Evolutionary conservation across 345 rosid genomes (phyloP).

Genomic region (Salix arbutifolia): DNA sequence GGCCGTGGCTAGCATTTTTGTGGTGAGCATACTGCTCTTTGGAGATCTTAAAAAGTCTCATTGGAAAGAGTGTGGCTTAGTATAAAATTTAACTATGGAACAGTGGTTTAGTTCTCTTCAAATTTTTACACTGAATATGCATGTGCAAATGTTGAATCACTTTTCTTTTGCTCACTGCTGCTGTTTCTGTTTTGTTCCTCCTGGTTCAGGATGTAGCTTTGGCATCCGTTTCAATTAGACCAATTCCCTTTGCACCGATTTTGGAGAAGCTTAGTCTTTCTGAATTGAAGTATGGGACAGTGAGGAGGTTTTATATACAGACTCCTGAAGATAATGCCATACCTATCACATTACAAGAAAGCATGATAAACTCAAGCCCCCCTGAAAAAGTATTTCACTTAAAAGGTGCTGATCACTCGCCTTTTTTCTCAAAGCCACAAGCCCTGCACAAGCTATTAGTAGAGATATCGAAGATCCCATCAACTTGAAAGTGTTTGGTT

Average conservation of each 20-base stretch:
- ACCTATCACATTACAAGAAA: constrained; percentile 62
- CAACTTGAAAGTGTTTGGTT: constrained; percentile 15
- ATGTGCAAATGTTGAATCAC: background rate
- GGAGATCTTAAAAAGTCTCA: background rate
- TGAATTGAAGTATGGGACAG: constrained; percentile 59
- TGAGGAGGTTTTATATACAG: constrained; percentile 76
- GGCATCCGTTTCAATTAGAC: constrained; percentile 90
- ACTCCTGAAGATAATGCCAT: constrained; percentile 81
- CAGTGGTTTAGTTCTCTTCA: background rate
- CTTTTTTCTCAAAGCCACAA: constrained; percentile 99
- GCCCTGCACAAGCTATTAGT: constrained; percentile 78
- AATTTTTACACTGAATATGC: background rate
- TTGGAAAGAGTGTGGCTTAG: background rate
- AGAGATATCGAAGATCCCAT: constrained; percentile 64
- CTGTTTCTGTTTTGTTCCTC: constrained; percentile 4
- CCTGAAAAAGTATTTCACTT: constrained; percentile 72
- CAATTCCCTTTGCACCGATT: constrained; percentile 89
- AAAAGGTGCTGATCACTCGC: constrained; percentile 95
- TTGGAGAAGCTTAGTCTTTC: constrained; percentile 84
- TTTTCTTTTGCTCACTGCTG: background rate
- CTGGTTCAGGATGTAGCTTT: constrained; percentile 74
- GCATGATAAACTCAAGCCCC: constrained; percentile 68
- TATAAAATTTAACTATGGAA: background rate
- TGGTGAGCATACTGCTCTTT: background rate
- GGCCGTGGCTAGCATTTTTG: background rate